These are phyloP conservation scores for Mycena amicta DNA, from an alignment of 768 basidiomycete species.

Conservation along the genomic window DNA sequence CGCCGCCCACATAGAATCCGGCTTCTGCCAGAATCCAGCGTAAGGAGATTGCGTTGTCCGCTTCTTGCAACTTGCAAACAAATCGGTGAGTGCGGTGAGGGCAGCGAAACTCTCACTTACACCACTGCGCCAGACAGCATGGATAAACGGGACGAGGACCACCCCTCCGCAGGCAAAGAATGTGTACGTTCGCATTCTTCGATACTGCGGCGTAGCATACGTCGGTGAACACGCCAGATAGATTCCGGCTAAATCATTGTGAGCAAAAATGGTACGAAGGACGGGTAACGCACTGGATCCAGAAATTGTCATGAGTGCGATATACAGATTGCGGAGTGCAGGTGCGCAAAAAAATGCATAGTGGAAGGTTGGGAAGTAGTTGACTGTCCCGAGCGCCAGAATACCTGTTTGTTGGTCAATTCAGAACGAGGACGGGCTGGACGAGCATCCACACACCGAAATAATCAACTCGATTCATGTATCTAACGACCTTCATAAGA, in stretches of 20 bases:
- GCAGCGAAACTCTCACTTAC: constrained; percentile 2
- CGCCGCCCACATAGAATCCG: constrained; percentile 11
- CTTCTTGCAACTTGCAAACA: neutral
- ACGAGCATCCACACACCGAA: constrained; percentile 1
- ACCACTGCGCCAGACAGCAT: constrained; percentile 1
- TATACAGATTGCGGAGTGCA: constrained; percentile 6
- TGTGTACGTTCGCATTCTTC: constrained; percentile 15
- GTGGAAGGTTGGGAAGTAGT: constrained; percentile 17
- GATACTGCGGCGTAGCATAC: constrained; percentile 7
- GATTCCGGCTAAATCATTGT: constrained; percentile 8
- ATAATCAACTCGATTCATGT: constrained; percentile 19
- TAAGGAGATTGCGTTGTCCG: constrained; percentile 5
- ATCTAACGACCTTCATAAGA: constrained; percentile 9
- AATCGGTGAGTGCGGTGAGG: neutral
- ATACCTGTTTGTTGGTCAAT: constrained; percentile 5
- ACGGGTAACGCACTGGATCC: constrained; percentile 1
- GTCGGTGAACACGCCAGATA: constrained; percentile 12
- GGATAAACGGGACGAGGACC: constrained; percentile 10
- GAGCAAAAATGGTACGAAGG: neutral
- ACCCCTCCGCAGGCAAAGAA: constrained; percentile 15
- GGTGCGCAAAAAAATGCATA: constrained; percentile 15
- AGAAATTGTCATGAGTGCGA: constrained; percentile 7
- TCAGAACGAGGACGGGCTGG: neutral
- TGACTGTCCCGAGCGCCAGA: constrained; percentile 15
- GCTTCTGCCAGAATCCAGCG: constrained; percentile 5